Conservation (phyloP, 345 rosid genomes). For the Geranium rotundifolium region DNA sequence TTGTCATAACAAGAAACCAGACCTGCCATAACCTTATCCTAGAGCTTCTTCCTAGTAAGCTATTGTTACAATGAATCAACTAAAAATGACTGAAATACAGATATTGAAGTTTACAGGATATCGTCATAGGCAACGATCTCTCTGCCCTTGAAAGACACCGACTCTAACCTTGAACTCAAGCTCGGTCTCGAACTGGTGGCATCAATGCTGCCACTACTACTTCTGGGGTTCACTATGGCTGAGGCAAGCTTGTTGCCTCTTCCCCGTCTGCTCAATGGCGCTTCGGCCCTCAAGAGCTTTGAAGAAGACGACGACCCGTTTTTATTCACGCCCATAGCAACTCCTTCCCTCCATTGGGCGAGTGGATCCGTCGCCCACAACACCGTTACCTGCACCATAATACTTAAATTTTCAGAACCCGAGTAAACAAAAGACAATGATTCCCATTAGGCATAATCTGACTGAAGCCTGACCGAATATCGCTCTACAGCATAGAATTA, state of each 20-base stretch:
- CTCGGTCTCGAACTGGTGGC: background rate
- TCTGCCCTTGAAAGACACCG: slow-evolving; percentile 40
- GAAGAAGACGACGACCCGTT: slow-evolving; percentile 34
- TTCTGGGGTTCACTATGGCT: slow-evolving; percentile 50
- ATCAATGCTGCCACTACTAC: slow-evolving; percentile 5
- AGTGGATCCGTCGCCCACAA: slow-evolving; percentile 71
- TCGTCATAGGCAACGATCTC: slow-evolving; percentile 72
- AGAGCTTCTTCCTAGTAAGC: too few species aligned
- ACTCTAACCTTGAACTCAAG: background rate
- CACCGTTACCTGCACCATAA: slow-evolving; percentile 49
- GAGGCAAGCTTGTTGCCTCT: slow-evolving; percentile 67
- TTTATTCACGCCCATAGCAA: slow-evolving; percentile 26
- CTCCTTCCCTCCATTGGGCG: slow-evolving; percentile 64
- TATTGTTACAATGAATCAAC: too few species aligned
- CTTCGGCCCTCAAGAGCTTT: slow-evolving; percentile 56
- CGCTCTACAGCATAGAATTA: too few species aligned
- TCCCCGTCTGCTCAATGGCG: slow-evolving; percentile 67
- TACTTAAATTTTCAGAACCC: background rate
- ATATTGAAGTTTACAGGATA: slow-evolving; percentile 25
- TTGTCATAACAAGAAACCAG: too few species aligned
- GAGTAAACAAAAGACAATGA: background rate
- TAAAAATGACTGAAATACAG: too few species aligned
- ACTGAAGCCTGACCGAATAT: background rate
- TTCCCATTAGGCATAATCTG: background rate
- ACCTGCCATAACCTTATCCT: too few species aligned